Evolutionary conservation across 345 rosid species (phyloP).

Genomic region (Hibiscus syriacus): DNA sequence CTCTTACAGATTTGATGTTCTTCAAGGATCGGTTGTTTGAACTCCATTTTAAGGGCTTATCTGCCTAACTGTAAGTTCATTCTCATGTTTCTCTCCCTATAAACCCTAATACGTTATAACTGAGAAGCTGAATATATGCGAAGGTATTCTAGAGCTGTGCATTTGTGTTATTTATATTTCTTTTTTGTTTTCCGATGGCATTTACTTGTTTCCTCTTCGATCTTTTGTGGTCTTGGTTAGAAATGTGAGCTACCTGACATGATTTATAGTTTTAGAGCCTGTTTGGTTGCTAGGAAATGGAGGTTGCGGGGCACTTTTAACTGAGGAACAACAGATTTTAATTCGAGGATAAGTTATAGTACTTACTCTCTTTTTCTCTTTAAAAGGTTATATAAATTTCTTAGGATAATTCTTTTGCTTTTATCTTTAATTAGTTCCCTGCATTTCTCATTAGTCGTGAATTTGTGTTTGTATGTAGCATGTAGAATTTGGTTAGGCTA

Average conservation of each 20-base stretch:
- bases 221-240: conserved; percentile 19
- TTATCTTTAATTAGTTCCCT: not conserved
- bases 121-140: conserved; percentile 14
- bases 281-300: conserved; percentile 5
- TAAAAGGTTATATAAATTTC: not conserved
- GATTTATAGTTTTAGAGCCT: conserved; percentile 6
- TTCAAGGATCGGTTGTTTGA: conserved; percentile 23
- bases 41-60: conserved; percentile 22
- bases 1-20: conserved; percentile 15
- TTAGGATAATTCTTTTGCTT: not conserved
- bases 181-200: conserved; percentile 5
- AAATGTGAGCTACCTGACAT: conserved; percentile 12
- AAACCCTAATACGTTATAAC: conserved; percentile 32
- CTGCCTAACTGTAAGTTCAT: conserved; percentile 28
- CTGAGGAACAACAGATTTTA: not conserved
- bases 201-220: conserved; percentile 16
- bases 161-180: conserved; percentile 12
- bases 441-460: not conserved
- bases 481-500: not conserved
- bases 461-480: not conserved
- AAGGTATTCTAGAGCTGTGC: conserved; percentile 11
- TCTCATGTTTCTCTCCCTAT: conserved; percentile 8
- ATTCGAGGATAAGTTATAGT: not conserved
- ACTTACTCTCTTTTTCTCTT: not conserved
- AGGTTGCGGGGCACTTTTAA: not conserved